phyloP scores from a whole-genome alignment of 2,329 filamentous ascomycete genomes.

The Colletotrichum sp. region DNA sequence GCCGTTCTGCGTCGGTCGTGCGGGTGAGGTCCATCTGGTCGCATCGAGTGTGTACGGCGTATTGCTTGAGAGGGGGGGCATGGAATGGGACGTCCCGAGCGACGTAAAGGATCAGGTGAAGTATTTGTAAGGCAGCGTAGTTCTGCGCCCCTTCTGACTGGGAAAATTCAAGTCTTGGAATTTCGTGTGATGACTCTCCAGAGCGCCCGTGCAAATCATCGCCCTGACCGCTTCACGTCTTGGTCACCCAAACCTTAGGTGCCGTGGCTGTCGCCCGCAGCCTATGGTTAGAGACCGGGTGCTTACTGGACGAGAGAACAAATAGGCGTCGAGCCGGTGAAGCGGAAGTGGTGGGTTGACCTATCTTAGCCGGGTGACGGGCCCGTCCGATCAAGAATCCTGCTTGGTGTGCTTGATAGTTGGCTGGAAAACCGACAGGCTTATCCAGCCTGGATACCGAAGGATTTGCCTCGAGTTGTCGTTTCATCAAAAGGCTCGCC shows the following conservation, averaged over 20 bases:
- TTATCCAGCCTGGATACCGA: background rate
- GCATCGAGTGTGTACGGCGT: background rate
- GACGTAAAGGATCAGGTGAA: background rate
- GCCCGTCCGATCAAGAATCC: background rate
- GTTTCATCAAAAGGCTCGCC: background rate
- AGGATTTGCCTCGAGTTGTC: background rate
- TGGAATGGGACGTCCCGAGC: background rate
- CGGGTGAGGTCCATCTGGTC: background rate
- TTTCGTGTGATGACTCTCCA: background rate
- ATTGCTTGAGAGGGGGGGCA: background rate
- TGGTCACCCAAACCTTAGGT: slow-evolving; percentile 11
- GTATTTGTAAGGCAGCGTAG: background rate
- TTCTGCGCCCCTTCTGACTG: background rate
- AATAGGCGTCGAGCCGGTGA: slow-evolving; percentile 10
- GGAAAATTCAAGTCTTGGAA: background rate
- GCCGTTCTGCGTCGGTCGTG: background rate
- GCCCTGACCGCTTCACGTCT: slow-evolving; percentile 20
- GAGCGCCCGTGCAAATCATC: slow-evolving; percentile 11
- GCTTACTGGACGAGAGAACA: slow-evolving; percentile 2
- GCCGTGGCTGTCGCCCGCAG: slow-evolving; percentile 3
- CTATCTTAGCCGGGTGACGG: background rate
- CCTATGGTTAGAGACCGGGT: background rate
- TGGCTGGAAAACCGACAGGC: background rate
- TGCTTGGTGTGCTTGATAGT: background rate
- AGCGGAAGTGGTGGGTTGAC: background rate